Base-by-base conservation (phyloP, 495 filamentous ascomycete genomes). In the Xylaria intraflava region DNA sequence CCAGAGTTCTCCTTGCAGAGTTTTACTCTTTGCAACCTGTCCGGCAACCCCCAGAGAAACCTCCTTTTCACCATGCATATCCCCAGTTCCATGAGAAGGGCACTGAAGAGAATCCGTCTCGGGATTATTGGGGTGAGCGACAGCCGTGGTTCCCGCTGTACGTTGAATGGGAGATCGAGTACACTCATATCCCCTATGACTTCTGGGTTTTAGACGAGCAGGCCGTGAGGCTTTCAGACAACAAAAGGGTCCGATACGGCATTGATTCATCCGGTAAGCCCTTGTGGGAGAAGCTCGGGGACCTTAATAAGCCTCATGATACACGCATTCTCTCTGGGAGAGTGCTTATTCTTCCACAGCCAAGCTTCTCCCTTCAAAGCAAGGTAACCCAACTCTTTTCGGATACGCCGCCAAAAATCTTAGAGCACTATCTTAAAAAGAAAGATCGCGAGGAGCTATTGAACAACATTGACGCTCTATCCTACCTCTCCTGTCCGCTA, bases 341-440 rank as follows among this genome's bases (percentile, higher is more conserved):
- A 2, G 51, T 62, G 4, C 58, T 75, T 0, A 55, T 78, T 11
- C 65, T 76, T 0, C 74, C 75, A 0, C 72, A 79, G 55, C 65
- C 69, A 0, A 55, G 19, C 11, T 71, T 73, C 53, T 54, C 59
- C 0, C 65, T 79, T 0, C 12, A 57, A 0, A 36, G 59, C 0
- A 48, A 48, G 4, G 49, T 78, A 6, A 16, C 54, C 1, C 65
- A 70, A 46, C 43, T 46, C 1, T 4, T 46, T 24, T 2, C 3
- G 1, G 2, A 29, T 6, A 46, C 43, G 43, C n/a, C 27, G 19
- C 3, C 5, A 6, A 7, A 20, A 7, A 8, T 20, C 4, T n/a
- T 42, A 4, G 6, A 19, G 5, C 4, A 42, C 9, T 6, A 6
- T 4, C 17, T 42, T 3, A 20, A 3, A 9, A 19, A 23, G 16